phyloP scores from a whole-genome alignment of 495 filamentous ascomycete genomes.

The Collariella sp. region DNA sequence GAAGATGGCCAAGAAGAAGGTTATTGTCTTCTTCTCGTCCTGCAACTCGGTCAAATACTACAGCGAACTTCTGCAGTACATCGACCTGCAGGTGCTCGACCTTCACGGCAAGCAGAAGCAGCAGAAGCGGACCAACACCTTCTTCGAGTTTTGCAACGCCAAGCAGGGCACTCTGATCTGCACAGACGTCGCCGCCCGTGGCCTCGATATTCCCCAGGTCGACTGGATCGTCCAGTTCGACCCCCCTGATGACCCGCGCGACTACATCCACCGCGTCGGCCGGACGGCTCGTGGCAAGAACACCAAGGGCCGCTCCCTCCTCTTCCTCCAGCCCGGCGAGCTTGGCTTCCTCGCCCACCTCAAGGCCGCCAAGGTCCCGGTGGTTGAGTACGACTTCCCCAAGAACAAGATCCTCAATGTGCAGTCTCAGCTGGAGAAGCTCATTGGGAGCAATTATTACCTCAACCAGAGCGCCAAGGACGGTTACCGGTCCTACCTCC shows the following conservation, averaged over 20 bases:
- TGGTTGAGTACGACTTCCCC: constrained; percentile 94
- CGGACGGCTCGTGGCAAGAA: constrained; percentile 83
- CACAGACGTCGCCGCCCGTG: constrained; percentile 91
- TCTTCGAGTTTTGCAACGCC: constrained; percentile 98
- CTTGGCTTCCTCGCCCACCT: constrained; percentile 86
- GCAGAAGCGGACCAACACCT: constrained; percentile 92
- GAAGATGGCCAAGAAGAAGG: constrained; percentile 81
- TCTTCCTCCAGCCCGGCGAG: constrained; percentile 90
- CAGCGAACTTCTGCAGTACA: constrained; percentile 88
- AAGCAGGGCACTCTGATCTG: constrained; percentile 83
- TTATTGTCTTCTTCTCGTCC: constrained; percentile 93
- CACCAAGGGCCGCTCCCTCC: constrained; percentile 71
- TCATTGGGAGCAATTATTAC: constrained; percentile 93
- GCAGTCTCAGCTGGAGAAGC: constrained; percentile 89
- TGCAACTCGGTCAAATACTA: constrained; percentile 94
- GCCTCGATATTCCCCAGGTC: constrained; percentile 86
- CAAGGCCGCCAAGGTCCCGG: constrained; percentile 83
- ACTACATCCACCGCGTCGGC: constrained; percentile 96
- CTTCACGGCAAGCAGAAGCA: constrained; percentile 94
- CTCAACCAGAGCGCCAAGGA: constrained; percentile 75
- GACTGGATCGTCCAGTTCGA: constrained; percentile 97
- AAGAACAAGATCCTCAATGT: constrained; percentile 86
- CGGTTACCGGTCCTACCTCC: constrained; percentile 72
- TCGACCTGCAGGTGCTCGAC: constrained; percentile 85
- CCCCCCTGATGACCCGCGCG: constrained; percentile 79